Evolutionary conservation across 2,329 filamentous ascomycete species (phyloP), one percentile per base, ranked within the genome.

Genomic region (Fusarium continuum): DNA sequence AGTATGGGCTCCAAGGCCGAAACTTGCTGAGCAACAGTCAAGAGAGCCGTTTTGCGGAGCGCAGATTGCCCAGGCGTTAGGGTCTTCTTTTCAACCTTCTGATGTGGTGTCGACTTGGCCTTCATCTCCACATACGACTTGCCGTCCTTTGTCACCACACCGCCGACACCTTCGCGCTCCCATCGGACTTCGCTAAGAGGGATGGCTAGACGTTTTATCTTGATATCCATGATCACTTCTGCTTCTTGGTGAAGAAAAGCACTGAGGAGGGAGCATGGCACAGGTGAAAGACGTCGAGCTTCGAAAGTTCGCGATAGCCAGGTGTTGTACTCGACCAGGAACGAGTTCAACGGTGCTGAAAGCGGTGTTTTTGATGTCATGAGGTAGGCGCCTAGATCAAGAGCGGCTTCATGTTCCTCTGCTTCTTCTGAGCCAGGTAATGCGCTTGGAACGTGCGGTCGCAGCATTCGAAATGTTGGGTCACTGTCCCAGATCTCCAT

Each of bases 401-500:
- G 82, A 1, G 89, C 90, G 29, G 84, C 82, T 55, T 91, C 87
- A 41, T 88, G 85, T 32, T 87, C 82, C 16, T 86, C 83, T 17
- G 76, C 76, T 23, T 79, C 76, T 17, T 76, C 74, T 40, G 73
- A 74, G 5, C 65, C 64, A 8, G 72, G 66, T 4, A 70, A 52
- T 13, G 65, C 83, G 77, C 49, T 84, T 3, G 88, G 87, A 3
- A 91, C 87, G 73, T 95, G 91, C 4, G 92, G 91, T 45, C 92
- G 83, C 23, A 98, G 82, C 75, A 93, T 93, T 67, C 93, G 90
- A 64, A 97, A 87, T 11, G 89, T 85, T 72, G 93, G 88, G 76
- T 97, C 93, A 6, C 90, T 90, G 65, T 97, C 93, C 93, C 93
- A 97, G 14, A 96, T 83, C 73, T 97, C 94, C 22, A 97, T 72